phyloP scores from a whole-genome alignment of 73 alveolate species.

The Diophrys appendiculata region DNA sequence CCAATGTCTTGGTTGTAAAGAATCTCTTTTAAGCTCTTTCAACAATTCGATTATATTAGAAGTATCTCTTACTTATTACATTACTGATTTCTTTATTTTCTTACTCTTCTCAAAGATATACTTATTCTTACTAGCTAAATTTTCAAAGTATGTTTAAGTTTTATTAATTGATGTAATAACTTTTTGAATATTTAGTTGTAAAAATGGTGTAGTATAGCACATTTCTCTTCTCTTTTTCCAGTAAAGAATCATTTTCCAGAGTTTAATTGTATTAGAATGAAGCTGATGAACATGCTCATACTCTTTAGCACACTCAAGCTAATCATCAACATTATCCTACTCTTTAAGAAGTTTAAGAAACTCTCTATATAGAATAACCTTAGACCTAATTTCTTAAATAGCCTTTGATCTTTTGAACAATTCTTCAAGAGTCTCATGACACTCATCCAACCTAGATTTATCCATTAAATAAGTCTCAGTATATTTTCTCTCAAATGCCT shows the following conservation, averaged over 20 bases:
- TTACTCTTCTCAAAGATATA: constrained; percentile 44
- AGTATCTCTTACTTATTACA: constrained; percentile 56
- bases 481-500: constrained; percentile 71
- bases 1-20: constrained; percentile 71
- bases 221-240: constrained; percentile 75
- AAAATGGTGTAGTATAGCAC: constrained; percentile 69
- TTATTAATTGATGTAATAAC: constrained; percentile 55
- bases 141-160: constrained; percentile 55
- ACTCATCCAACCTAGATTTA: constrained; percentile 63
- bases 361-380: constrained; percentile 67
- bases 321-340: constrained; percentile 37
- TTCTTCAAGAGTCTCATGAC: constrained; percentile 75
- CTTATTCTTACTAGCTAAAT: constrained; percentile 41
- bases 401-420: constrained; percentile 74
- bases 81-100: constrained; percentile 29
- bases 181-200: constrained; percentile 53
- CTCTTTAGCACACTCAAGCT: constrained; percentile 58
- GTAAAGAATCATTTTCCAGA: constrained; percentile 75
- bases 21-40: constrained; percentile 48
- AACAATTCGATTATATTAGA: constrained; percentile 53
- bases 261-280: constrained; percentile 63
- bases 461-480: constrained; percentile 68
- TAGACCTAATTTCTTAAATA: constrained; percentile 64
- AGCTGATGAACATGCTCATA: constrained; percentile 52
- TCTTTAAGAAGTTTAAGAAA: constrained; percentile 57